Evolutionary conservation across 495 filamentous ascomycete species (phyloP).

Genomic region (Endocarpon pusillum): DNA sequence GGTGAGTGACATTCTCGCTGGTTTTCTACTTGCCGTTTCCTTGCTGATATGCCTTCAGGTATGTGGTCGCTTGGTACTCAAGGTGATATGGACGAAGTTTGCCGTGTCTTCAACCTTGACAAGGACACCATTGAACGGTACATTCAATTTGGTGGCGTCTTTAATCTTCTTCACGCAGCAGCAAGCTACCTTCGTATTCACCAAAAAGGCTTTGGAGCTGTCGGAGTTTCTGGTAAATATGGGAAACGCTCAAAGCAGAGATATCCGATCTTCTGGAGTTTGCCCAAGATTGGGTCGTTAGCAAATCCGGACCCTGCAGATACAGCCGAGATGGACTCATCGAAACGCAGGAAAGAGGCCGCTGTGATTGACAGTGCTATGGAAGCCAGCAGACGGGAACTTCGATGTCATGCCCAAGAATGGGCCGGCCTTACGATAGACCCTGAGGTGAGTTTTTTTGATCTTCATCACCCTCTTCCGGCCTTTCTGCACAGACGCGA

Average conservation of each 20-base stretch:
- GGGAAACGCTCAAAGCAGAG: constrained; percentile 46
- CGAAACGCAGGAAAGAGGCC: constrained; percentile 21
- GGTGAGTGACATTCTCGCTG: too few species aligned
- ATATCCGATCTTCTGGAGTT: constrained; percentile 54
- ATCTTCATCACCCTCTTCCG: background rate
- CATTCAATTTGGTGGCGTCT: constrained; percentile 52
- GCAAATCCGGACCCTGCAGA: constrained; percentile 53
- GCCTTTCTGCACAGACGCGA: too few species aligned
- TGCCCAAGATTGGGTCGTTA: constrained; percentile 41
- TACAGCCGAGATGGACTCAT: constrained; percentile 34
- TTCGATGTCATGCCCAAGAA: constrained; percentile 43
- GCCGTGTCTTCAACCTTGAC: constrained; percentile 40
- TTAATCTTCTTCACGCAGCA: constrained; percentile 48
- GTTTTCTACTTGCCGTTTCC: too few species aligned
- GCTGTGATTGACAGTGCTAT: constrained; percentile 29
- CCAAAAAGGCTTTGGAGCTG: constrained; percentile 47
- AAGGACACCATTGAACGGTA: constrained; percentile 32
- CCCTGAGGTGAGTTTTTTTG: constrained; percentile 10
- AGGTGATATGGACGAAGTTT: constrained; percentile 42
- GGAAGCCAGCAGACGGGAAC: constrained; percentile 28
- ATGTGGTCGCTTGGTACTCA: constrained; percentile 49
- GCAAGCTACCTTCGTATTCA: constrained; percentile 45
- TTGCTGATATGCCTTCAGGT: too few species aligned
- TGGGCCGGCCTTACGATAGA: constrained; percentile 47
- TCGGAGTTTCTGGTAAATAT: constrained; percentile 49